These are phyloP conservation scores for Claviceps capensis DNA, from an alignment of 2,329 filamentous ascomycete genomes.

Conservation along the genomic window DNA sequence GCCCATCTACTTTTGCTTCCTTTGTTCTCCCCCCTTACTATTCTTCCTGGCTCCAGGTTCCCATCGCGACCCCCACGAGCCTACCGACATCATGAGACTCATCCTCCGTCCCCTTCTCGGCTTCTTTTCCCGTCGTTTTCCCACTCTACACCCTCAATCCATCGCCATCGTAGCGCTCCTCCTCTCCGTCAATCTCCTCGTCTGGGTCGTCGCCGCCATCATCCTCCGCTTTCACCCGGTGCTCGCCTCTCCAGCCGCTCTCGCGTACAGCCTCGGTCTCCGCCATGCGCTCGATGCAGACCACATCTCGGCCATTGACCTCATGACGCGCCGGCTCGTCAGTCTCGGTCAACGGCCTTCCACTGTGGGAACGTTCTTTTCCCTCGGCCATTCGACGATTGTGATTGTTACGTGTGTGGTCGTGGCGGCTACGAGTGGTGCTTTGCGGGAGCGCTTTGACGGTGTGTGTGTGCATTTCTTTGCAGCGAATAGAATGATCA, in stretches of 20 bases:
- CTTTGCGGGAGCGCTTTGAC: constrained; percentile 68
- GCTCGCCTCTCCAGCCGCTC: constrained; percentile 65
- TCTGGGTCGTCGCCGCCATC: constrained; percentile 41
- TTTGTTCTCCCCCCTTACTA: too few species aligned
- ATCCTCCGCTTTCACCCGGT: constrained; percentile 38
- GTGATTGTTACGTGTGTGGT: constrained; percentile 83
- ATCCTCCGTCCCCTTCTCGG: background rate
- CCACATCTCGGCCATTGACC: constrained; percentile 74
- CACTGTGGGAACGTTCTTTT: constrained; percentile 90
- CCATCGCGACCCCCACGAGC: background rate
- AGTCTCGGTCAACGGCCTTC: constrained; percentile 76
- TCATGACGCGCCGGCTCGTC: constrained; percentile 83
- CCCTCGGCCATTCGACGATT: constrained; percentile 83
- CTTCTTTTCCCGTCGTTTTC: background rate
- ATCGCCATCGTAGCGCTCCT: constrained; percentile 38
- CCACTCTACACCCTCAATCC: constrained; percentile 18
- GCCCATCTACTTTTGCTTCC: too few species aligned
- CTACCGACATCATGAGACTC: background rate
- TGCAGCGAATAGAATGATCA: too few species aligned
- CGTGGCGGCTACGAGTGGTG: constrained; percentile 80
- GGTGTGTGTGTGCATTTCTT: constrained; percentile 10
- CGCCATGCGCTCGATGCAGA: constrained; percentile 97
- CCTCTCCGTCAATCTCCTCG: constrained; percentile 33
- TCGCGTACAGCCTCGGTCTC: constrained; percentile 79
- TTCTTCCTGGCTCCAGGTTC: too few species aligned